Conservation (phyloP, 2,329 filamentous ascomycete species). For the Epicoccum nigrum region DNA sequence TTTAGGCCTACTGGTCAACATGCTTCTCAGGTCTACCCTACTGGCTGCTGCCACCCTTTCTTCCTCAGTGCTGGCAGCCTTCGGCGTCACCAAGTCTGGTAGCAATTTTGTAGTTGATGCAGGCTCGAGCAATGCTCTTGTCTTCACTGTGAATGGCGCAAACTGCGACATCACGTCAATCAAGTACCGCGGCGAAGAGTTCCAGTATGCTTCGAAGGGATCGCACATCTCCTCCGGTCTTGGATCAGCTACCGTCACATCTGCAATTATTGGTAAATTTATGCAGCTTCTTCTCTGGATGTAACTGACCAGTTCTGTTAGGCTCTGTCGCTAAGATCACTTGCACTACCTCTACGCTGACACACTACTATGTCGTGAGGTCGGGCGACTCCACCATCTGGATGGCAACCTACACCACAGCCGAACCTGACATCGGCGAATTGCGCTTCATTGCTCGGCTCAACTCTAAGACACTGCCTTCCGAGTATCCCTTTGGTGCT, state of each 20-base stretch:
- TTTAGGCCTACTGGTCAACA: conserved; percentile 10
- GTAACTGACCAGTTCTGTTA: neutral
- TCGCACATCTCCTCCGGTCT: conserved; percentile 67
- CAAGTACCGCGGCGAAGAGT: conserved; percentile 63
- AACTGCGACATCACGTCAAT: conserved; percentile 71
- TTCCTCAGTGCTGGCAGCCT: conserved; percentile 40
- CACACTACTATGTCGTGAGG: conserved; percentile 67
- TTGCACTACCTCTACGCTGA: conserved; percentile 65
- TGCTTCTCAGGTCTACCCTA: conserved; percentile 35
- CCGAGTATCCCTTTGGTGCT: conserved; percentile 46
- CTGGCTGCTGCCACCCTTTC: conserved; percentile 36
- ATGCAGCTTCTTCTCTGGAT: neutral
- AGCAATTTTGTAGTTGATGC: conserved; percentile 44
- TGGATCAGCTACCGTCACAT: conserved; percentile 63
- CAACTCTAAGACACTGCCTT: conserved; percentile 50
- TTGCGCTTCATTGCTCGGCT: conserved; percentile 69
- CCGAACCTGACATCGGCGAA: conserved; percentile 53
- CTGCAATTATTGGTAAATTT: conserved; percentile 34
- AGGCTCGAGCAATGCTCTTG: conserved; percentile 40
- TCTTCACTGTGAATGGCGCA: conserved; percentile 47
- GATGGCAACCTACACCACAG: conserved; percentile 64
- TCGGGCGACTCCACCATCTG: conserved; percentile 65
- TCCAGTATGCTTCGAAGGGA: conserved; percentile 60
- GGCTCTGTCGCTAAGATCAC: conserved; percentile 61
- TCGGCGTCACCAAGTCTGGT: conserved; percentile 43